Evolutionary conservation across 2,329 filamentous ascomycete genomes (phyloP).

Genomic region (Laburnicola sp.): DNA sequence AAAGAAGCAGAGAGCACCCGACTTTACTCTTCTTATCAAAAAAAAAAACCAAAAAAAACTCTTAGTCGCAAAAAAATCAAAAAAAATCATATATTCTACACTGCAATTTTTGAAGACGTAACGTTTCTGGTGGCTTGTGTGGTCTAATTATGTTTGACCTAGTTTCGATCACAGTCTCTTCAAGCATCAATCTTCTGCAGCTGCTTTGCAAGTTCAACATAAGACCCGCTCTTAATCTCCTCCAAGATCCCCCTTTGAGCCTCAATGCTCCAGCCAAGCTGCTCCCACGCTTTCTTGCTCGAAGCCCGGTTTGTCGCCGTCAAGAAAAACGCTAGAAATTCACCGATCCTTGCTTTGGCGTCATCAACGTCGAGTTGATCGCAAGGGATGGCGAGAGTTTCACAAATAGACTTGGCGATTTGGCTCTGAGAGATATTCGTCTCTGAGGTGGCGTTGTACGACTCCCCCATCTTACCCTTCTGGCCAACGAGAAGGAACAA

Average conservation of each 20-base stretch:
- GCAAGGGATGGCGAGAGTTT: constrained; percentile 23
- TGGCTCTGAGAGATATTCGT: constrained; percentile 41
- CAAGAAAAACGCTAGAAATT: constrained; percentile 3
- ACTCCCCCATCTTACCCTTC: constrained; percentile 37
- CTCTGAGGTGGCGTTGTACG: constrained; percentile 39
- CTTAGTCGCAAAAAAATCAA: too few species aligned
- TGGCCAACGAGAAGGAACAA: constrained; percentile 47
- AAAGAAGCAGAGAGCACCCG: too few species aligned
- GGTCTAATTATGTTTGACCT: too few species aligned
- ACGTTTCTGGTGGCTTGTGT: too few species aligned
- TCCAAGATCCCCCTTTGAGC: background rate
- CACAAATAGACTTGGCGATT: constrained; percentile 32
- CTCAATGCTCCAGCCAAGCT: constrained; percentile 5
- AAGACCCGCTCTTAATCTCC: background rate
- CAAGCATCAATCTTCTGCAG: too few species aligned
- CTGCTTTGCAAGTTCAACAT: too few species aligned
- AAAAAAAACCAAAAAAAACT: too few species aligned
- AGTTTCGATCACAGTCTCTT: too few species aligned
- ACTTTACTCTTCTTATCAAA: too few species aligned
- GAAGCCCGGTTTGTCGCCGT: constrained; percentile 1
- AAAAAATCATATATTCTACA: too few species aligned
- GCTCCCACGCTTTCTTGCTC: background rate
- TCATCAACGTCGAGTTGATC: constrained; percentile 29
- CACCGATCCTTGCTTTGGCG: constrained; percentile 11
- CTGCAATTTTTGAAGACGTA: too few species aligned